A percentile compares a stretch with the other conserved stretches of the same genome.
phyloP scores from a whole-genome alignment of 2,329 filamentous ascomycete genomes.

The Fusarium vanettenii region DNA sequence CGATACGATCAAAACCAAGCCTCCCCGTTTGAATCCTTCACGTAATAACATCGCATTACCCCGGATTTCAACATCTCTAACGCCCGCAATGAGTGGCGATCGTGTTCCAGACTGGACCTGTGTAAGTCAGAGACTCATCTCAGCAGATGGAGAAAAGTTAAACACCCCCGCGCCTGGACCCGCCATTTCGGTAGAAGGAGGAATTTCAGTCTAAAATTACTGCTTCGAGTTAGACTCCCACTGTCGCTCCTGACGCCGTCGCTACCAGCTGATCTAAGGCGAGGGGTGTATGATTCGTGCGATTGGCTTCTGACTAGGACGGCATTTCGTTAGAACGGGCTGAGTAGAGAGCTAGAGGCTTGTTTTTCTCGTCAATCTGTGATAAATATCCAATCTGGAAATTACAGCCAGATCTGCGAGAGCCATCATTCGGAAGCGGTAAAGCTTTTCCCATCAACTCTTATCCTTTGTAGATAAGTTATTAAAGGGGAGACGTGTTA shows the following conservation, averaged over 20 bases:
- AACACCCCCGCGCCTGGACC: neutral
- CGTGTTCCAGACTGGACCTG: conserved; percentile 10
- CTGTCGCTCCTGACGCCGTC: neutral
- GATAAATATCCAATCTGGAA: neutral
- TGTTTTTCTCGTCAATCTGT: neutral
- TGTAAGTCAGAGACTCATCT: neutral
- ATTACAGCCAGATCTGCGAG: neutral
- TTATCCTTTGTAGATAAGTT: neutral
- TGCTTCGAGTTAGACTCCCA: conserved; percentile 7
- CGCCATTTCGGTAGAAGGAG: neutral
- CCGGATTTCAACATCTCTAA: neutral
- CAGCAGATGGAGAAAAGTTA: neutral
- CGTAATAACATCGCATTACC: conserved; percentile 5
- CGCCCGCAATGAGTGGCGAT: conserved; percentile 13
- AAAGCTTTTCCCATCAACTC: neutral
- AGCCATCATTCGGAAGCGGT: neutral
- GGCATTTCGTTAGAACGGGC: neutral
- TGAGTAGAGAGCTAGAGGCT: neutral
- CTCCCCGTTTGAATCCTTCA: conserved; percentile 1
- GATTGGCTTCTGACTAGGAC: neutral
- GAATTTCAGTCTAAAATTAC: conserved; percentile 31
- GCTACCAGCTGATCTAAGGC: neutral
- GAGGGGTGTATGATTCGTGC: conserved; percentile 7
- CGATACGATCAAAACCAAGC: neutral
- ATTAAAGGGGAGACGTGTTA: neutral